Evolutionary conservation across 129 eudicot genomes (phyloP).

Genomic region (Artemisia tridentata): DNA sequence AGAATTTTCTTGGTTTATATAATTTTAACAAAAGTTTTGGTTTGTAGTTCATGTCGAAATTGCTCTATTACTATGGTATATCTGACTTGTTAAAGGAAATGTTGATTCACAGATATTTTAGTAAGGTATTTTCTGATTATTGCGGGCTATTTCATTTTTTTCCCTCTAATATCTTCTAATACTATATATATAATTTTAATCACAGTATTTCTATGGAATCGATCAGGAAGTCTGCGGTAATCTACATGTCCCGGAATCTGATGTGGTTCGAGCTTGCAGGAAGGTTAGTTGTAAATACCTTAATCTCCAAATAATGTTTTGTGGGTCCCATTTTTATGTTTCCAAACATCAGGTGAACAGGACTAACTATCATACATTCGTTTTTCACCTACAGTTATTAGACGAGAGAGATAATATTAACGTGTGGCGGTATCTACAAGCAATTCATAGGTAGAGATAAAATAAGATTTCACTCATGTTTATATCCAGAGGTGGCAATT

Average conservation of each 20-base stretch:
- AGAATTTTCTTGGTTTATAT: neutral
- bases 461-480: neutral
- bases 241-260: conserved; percentile 76
- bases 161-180: neutral
- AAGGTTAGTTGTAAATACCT: conserved; percentile 54
- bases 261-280: conserved; percentile 88
- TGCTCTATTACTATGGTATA: conserved; percentile 79
- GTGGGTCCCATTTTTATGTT: neutral
- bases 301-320: neutral
- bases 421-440: conserved; percentile 83
- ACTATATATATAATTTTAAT: conserved; percentile 10
- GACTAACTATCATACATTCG: neutral
- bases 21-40: conserved; percentile 4
- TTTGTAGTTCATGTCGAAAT: conserved; percentile 75
- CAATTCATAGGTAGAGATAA: conserved; percentile 57
- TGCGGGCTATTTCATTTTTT: neutral
- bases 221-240: conserved; percentile 82
- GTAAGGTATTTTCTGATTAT: conserved; percentile 61
- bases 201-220: conserved; percentile 10
- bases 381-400: conserved; percentile 47
- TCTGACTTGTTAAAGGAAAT: conserved; percentile 71
- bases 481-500: neutral
- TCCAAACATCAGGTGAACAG: neutral
- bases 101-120: conserved; percentile 75
- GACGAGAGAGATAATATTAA: conserved; percentile 83